These are phyloP conservation scores for Moricandia arvensis DNA, from an alignment of 345 rosid genomes.

Conservation along the genomic window DNA sequence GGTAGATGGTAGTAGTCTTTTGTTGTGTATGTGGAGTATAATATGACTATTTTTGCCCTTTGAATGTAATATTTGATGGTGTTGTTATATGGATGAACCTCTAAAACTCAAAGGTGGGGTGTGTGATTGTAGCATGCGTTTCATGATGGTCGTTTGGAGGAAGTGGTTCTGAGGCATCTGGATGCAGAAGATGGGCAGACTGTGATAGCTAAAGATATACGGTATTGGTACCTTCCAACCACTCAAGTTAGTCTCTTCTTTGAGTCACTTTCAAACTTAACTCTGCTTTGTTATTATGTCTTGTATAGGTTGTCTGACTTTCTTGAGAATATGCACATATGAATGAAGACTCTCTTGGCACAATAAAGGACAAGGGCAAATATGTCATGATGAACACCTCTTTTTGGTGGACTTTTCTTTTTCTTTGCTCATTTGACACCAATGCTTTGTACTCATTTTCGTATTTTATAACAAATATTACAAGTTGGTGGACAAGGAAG, in stretches of 20 bases:
- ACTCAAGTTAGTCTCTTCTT: background rate
- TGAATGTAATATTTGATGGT: conserved; percentile 21
- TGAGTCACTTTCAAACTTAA: conserved; percentile 10
- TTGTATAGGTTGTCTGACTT: conserved; percentile 70
- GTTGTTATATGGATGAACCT: conserved; percentile 19
- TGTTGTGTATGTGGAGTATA: conserved; percentile 1
- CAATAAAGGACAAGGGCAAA: conserved; percentile 17
- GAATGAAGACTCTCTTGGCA: conserved; percentile 17
- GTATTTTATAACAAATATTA: conserved; percentile 3
- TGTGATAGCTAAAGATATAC: conserved; percentile 67
- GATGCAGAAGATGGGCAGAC: conserved; percentile 75
- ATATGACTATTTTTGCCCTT: background rate
- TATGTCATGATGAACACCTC: conserved; percentile 14
- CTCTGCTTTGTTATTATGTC: conserved; percentile 19
- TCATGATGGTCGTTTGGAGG: conserved; percentile 77
- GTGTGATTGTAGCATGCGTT: conserved; percentile 65
- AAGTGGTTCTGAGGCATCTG: conserved; percentile 72
- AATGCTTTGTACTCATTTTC: no score
- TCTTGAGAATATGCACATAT: conserved; percentile 50
- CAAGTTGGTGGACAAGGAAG: background rate
- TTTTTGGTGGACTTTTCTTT: background rate
- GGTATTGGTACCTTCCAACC: conserved; percentile 23
- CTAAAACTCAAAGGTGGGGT: conserved; percentile 22
- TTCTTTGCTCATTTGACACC: no score
- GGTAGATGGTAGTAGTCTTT: conserved; percentile 13